These are phyloP conservation scores for Amanita pseudoporphyria DNA, from an alignment of 768 basidiomycete genomes.

Conservation along the genomic window DNA sequence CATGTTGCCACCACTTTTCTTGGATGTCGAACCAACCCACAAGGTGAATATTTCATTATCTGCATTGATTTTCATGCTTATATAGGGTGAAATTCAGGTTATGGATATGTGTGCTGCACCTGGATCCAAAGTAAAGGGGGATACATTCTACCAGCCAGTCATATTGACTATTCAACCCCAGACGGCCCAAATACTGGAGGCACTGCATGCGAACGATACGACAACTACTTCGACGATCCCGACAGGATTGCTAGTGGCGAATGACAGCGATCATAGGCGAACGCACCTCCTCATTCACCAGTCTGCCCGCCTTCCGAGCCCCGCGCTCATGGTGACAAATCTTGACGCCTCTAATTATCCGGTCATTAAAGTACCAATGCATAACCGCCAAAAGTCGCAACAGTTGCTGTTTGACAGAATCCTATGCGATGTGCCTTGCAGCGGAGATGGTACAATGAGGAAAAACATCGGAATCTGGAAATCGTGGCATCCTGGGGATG, in stretches of 20 bases:
- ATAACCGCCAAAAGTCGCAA: slow-evolving; percentile 25
- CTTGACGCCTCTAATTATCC: slow-evolving; percentile 88
- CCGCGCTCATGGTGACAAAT: slow-evolving; percentile 92
- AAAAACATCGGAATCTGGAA: slow-evolving; percentile 97
- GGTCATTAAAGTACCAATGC: slow-evolving; percentile 40
- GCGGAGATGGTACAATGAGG: slow-evolving; percentile 90
- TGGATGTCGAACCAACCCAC: slow-evolving; percentile 93
- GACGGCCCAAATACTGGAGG: slow-evolving; percentile 96
- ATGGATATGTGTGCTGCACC: slow-evolving; percentile 99
- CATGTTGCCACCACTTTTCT: slow-evolving; percentile 96
- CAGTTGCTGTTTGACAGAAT: slow-evolving; percentile 85
- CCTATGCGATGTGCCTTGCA: slow-evolving; percentile 94
- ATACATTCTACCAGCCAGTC: not conserved
- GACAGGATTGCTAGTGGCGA: slow-evolving; percentile 83
- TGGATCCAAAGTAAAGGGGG: slow-evolving; percentile 70
- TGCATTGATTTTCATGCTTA: not conserved
- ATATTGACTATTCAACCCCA: slow-evolving; percentile 19
- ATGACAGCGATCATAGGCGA: slow-evolving; percentile 91
- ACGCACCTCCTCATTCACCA: slow-evolving; percentile 97
- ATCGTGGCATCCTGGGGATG: slow-evolving; percentile 80
- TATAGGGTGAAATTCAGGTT: slow-evolving; percentile 33
- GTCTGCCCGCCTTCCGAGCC: slow-evolving; percentile 86
- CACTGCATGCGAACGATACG: slow-evolving; percentile 75
- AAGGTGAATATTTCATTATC: slow-evolving; percentile 30
- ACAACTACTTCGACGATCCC: slow-evolving; percentile 58